Evolutionary conservation across 768 basidiomycete genomes (phyloP), one percentile per base, ranked within the genome.

Genomic region (Rhodotorula graminis): DNA sequence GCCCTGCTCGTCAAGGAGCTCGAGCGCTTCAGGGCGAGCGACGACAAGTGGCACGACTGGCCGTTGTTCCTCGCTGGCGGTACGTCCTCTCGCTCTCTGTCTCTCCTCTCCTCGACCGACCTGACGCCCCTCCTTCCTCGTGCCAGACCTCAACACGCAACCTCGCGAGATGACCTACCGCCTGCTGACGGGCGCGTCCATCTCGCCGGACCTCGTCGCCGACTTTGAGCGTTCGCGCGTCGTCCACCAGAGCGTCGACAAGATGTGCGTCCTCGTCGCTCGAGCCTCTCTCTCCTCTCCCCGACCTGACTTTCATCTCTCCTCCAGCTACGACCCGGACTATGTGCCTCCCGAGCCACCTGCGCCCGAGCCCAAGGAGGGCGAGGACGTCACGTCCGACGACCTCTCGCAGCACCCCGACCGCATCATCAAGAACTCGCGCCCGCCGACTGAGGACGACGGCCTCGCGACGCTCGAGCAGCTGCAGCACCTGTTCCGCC

Each of bases 1-100:
- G 87, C 85, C 4, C 87, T 97, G 69, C 81, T 97, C 4, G 76
- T 90, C 42, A 86, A 89, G 49, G 88, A 90, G 78, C 85, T 87
- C 18, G 61, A 81, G 37, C 81, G 81, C 47, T 91, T 91, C 75
- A 84, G 86, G 75, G 42, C 25, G 3, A 57, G 63, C 15, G 84
- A 83, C 6, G 78, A 84, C 69, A 71, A 79, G 23, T 80, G 82
- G 55, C 78, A 80, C 2, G 71, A 84, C 58, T 95, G 92, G 92
- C 90, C 93, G 0, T 88, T 88, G 68, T 83, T 94, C 67, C 82
- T 96, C 52, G 87, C 90, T 0, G 94, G 94, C 80, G 93, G 94
- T 91, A 79, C 77, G 82, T 77, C 23, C 58, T 44, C n/a, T 37
- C 37, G 37, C 37, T 37, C 37, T 37, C 37, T 37, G 37, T n/a